A percentile compares a stretch with the other conserved stretches of the same genome.
phyloP scores from a whole-genome alignment of 495 filamentous ascomycete genomes.

The Xylaria telfairii region DNA sequence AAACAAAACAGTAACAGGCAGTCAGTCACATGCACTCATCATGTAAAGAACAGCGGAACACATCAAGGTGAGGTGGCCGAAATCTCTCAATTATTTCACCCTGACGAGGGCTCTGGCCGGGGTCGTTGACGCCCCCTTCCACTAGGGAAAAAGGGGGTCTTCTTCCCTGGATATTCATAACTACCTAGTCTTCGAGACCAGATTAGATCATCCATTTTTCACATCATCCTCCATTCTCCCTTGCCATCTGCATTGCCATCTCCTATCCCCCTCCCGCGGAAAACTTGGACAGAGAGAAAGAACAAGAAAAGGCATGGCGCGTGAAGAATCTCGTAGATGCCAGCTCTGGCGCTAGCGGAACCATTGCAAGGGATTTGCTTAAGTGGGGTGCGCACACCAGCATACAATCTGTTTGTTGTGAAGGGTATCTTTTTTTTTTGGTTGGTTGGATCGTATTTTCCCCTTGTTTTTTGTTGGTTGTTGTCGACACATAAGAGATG shows the following conservation, averaged over 20 bases:
- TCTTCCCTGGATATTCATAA: conserved; percentile 21
- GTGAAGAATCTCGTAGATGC: conserved; percentile 29
- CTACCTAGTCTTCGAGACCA: conserved; percentile 40
- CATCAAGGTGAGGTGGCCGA: conserved; percentile 51
- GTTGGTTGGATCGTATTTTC: conserved; percentile 15
- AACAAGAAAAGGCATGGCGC: conserved; percentile 5
- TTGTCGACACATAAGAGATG: conserved; percentile 36
- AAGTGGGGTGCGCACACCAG: conserved; percentile 18
- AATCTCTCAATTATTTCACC: conserved; percentile 52
- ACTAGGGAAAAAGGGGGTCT: conserved; percentile 16
- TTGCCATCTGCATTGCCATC: conserved; percentile 20
- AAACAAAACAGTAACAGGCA: neutral
- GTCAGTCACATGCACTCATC: conserved; percentile 4
- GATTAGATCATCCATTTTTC: conserved; percentile 25
- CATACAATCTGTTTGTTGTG: conserved; percentile 29
- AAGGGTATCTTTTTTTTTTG: conserved; percentile 22
- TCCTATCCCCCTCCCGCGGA: neutral
- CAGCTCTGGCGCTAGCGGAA: conserved; percentile 36
- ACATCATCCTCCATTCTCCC: conserved; percentile 24
- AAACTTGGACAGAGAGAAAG: conserved; percentile 14
- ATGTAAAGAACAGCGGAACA: conserved; percentile 8
- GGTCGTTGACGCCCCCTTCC: conserved; percentile 32
- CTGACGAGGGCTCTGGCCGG: conserved; percentile 49
- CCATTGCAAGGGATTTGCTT: conserved; percentile 28
- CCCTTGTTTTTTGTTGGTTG: conserved; percentile 24